These are phyloP conservation scores for Lithospermum erythrorhizon DNA, from an alignment of 257 asterid species.

Conservation along the genomic window DNA sequence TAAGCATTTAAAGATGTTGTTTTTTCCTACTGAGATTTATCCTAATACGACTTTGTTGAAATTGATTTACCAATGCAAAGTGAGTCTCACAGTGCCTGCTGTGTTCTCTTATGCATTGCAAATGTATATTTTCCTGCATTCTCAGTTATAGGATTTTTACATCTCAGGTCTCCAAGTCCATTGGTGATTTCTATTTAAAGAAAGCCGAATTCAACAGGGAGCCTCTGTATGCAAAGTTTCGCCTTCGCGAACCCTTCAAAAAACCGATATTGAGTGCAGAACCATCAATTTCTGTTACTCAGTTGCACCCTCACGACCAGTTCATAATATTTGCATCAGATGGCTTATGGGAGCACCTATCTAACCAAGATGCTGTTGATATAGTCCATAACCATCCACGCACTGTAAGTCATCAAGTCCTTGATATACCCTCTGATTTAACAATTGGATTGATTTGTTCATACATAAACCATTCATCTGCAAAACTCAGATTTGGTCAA, in stretches of 20 bases:
- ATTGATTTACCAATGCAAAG: too few relatives aligned
- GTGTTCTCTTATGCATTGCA: background rate
- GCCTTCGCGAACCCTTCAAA: constrained; percentile 53
- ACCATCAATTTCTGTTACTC: constrained; percentile 50
- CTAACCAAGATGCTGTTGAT: constrained; percentile 69
- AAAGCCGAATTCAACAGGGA: constrained; percentile 67
- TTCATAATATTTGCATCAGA: constrained; percentile 72
- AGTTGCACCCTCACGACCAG: constrained; percentile 54
- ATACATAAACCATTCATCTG: too few relatives aligned
- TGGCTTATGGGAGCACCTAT: constrained; percentile 84
- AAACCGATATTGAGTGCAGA: constrained; percentile 65
- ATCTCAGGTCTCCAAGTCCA: constrained; percentile 61
- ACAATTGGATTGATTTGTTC: background rate
- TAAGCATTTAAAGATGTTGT: too few relatives aligned
- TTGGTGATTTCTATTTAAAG: constrained; percentile 69
- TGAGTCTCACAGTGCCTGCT: background rate
- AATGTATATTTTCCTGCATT: background rate
- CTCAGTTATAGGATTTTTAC: constrained; percentile 6
- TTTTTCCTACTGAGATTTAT: too few relatives aligned
- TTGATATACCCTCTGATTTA: background rate
- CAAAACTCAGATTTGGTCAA: too few relatives aligned
- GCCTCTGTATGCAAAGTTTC: constrained; percentile 60
- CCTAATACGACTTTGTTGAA: too few relatives aligned
- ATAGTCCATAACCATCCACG: constrained; percentile 60
- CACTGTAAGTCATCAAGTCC: constrained; percentile 30